Conservation (phyloP, 257 asterid genomes). For the Nicotiana noctiflora region DNA sequence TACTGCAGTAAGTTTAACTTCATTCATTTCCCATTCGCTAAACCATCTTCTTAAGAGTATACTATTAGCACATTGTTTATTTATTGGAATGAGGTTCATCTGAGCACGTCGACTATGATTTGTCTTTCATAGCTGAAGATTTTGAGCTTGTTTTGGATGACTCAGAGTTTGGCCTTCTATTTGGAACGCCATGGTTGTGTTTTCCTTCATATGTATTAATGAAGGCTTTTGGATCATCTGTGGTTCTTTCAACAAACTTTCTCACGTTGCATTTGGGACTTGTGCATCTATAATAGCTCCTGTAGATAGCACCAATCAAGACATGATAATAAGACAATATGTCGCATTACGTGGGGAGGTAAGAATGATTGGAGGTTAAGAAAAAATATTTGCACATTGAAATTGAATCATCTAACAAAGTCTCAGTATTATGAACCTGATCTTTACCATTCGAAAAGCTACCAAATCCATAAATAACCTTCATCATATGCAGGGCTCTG, state of each 20-base stretch:
- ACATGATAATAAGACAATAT: not conserved
- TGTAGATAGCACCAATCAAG: slow-evolving; percentile 21
- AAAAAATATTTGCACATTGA: too few species aligned
- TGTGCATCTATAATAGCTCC: slow-evolving; percentile 89
- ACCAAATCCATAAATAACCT: not conserved
- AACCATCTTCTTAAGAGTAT: not conserved
- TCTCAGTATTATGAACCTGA: not conserved
- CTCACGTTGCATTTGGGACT: slow-evolving; percentile 58
- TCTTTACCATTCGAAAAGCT: not conserved
- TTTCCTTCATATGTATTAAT: slow-evolving; percentile 74
- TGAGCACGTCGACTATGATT: not conserved
- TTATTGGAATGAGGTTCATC: not conserved
- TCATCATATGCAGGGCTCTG: not conserved
- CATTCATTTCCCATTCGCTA: slow-evolving; percentile 1
- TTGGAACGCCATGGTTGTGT: slow-evolving; percentile 63
- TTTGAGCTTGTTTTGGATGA: slow-evolving; percentile 29
- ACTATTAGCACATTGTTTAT: not conserved
- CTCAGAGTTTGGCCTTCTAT: slow-evolving; percentile 21
- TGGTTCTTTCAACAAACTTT: slow-evolving; percentile 67
- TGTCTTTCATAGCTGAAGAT: slow-evolving; percentile 8
- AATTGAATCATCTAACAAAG: not conserved
- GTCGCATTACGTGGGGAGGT: not conserved
- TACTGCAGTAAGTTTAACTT: not conserved
- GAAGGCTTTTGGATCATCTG: slow-evolving; percentile 51
- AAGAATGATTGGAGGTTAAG: not conserved